Conservation (phyloP, 306 rosid genomes). For the Vigna angularis region DNA sequence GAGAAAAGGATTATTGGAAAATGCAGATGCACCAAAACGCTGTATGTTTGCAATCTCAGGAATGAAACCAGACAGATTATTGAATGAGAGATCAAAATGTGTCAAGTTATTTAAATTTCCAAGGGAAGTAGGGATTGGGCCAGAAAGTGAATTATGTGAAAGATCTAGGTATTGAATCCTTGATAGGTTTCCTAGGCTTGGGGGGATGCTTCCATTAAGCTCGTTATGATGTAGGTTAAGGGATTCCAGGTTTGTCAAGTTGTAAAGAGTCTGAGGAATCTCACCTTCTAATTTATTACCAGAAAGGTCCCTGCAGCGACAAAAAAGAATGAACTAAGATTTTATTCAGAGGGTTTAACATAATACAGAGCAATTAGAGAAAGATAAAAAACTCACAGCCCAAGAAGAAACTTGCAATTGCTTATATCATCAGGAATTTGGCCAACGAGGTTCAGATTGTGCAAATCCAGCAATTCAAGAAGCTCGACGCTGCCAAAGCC, state of each 20-base stretch:
- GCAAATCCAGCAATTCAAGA: slow-evolving; percentile 90
- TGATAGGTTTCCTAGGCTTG: slow-evolving; percentile 68
- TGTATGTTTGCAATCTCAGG: slow-evolving; percentile 62
- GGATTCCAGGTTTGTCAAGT: slow-evolving; percentile 72
- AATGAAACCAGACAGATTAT: slow-evolving; percentile 81
- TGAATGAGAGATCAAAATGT: slow-evolving; percentile 78
- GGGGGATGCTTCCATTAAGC: slow-evolving; percentile 82
- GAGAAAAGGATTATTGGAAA: slow-evolving; percentile 79
- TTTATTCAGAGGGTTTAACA: slow-evolving; percentile 38
- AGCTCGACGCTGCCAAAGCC: slow-evolving; percentile 71
- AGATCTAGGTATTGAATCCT: slow-evolving; percentile 73
- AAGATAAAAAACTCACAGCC: slow-evolving; percentile 76
- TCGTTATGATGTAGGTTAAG: slow-evolving; percentile 81
- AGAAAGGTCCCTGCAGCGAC: slow-evolving; percentile 84
- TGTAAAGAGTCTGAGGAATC: slow-evolving; percentile 75
- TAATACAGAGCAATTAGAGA: slow-evolving; percentile 45
- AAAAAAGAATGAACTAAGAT: slow-evolving; percentile 45
- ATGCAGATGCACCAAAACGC: slow-evolving; percentile 71
- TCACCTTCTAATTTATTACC: slow-evolving; percentile 81
- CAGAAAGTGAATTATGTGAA: slow-evolving; percentile 77
- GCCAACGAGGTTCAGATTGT: slow-evolving; percentile 76
- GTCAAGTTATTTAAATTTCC: slow-evolving; percentile 63
- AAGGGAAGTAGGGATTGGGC: slow-evolving; percentile 76
- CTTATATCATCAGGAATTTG: slow-evolving; percentile 75
- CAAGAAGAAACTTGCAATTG: slow-evolving; percentile 87